Conservation (phyloP, 1,284 basidiomycete species). For the Melampsora americana region DNA sequence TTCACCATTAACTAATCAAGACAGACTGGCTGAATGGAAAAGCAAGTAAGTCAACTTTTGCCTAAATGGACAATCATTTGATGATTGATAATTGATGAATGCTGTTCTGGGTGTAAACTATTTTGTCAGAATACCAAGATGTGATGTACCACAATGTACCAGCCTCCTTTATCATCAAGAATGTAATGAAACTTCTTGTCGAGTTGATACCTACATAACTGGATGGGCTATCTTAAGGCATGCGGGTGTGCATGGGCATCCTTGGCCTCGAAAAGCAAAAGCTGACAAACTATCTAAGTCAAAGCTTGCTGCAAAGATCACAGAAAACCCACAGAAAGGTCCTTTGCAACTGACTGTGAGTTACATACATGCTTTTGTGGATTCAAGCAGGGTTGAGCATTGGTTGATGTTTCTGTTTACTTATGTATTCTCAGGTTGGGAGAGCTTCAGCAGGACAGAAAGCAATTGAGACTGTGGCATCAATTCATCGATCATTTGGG, state of each 20-base stretch:
- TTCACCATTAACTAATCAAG: not conserved
- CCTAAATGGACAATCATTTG: not conserved
- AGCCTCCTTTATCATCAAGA: not conserved
- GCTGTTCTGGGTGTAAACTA: no score
- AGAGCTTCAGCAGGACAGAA: not conserved
- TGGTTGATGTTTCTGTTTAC: not conserved
- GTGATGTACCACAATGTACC: not conserved
- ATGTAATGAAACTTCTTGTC: not conserved
- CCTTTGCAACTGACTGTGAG: not conserved
- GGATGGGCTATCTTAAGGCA: not conserved
- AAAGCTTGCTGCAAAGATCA: not conserved
- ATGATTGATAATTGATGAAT: no score
- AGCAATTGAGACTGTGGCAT: not conserved
- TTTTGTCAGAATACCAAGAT: not conserved
- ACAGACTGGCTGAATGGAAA: not conserved
- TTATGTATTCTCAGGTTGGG: no score
- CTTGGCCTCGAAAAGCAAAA: conserved; percentile 10
- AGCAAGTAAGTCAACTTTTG: not conserved
- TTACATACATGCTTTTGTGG: not conserved
- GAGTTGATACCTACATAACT: not conserved
- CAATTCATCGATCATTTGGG: not conserved
- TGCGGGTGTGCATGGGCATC: not conserved
- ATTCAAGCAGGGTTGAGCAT: not conserved
- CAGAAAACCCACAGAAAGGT: not conserved
- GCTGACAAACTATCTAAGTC: not conserved